Percentiles rank a stretch among this genome's conserved stretches.
Evolutionary conservation across 305 asterid species (phyloP).

Genomic region (Salvia sclarea): DNA sequence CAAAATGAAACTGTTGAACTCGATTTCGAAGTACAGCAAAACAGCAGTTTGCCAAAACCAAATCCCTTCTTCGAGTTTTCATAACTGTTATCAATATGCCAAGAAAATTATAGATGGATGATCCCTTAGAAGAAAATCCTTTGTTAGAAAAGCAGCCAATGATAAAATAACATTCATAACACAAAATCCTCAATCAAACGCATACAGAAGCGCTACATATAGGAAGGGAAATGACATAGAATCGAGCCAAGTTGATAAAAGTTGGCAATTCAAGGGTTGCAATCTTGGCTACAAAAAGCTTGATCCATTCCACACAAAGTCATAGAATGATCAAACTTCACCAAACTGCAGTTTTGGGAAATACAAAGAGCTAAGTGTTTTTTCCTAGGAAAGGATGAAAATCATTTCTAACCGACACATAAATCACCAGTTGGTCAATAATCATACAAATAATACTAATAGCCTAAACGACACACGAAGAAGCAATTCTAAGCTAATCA

Average conservation of each 20-base stretch:
- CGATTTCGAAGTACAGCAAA: neutral
- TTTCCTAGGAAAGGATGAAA: neutral
- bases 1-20: neutral
- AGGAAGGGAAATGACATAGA: slow-evolving; percentile 10
- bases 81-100: neutral
- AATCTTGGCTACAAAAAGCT: slow-evolving; percentile 11
- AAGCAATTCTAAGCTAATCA: slow-evolving; percentile 19
- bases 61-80: neutral
- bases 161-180: neutral
- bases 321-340: slow-evolving; percentile 14
- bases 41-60: neutral
- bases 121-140: neutral
- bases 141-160: neutral
- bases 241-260: neutral
- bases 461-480: slow-evolving; percentile 22
- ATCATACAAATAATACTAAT: slow-evolving; percentile 26
- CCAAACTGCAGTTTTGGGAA: slow-evolving; percentile 18
- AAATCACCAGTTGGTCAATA: slow-evolving; percentile 18
- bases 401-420: slow-evolving; percentile 23
- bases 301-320: slow-evolving; percentile 10
- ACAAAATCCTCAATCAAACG: neutral
- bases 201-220: neutral
- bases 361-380: slow-evolving; percentile 16
- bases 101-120: too few relatives aligned
- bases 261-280: slow-evolving; percentile 10